Evolutionary conservation across 768 basidiomycete genomes (phyloP), one percentile per base, ranked within the genome.

Genomic region (Coprinopsis cinerea): DNA sequence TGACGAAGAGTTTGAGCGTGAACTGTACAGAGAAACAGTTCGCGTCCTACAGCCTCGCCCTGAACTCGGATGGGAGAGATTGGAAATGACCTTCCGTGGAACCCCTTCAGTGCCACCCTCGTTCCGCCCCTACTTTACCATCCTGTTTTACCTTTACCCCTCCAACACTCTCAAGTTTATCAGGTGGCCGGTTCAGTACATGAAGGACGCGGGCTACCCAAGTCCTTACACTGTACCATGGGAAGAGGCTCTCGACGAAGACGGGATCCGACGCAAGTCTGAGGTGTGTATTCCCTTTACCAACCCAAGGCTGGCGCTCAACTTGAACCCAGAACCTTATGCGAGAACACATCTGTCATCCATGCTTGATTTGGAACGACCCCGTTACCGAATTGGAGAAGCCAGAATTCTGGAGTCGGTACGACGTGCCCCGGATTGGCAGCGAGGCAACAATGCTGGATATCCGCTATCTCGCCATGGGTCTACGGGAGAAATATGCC

Each of bases 61-160:
- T 15, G 78, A 81, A 44, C 64, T 86, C n/a, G 59, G 73, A 17
- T 91, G 89, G 89, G 67, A 79, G 53, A 76, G 81, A 28, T 71
- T 89, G 23, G 81, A 86, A 43, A 69, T 72, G 57, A 72, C 79
- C 1, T 81, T 87, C 60, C 69, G 76, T 54, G 69, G 74, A 9
- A 71, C 71, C 1, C 64, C 71, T n/a, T 74, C 79, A 13, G 65
- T 70, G 24, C 67, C 78, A 1, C 86, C 88, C 15, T 77, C 80
- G 3, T 75, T 81, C 14, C 75, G 80, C 17, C 75, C 70, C 37
- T 88, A 79, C 59, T 92, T 92, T 67, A 83, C 84, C 1, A 76
- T 76, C 39, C 71, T 96, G 53, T 95, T 94, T 67, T 93, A 91
- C 58, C 79, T 93, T 42, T 96, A 90, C 70, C 93, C 93, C 1